These are phyloP conservation scores for Candida jianshihensis DNA, from an alignment of 805 yeast species.

Conservation along the genomic window DNA sequence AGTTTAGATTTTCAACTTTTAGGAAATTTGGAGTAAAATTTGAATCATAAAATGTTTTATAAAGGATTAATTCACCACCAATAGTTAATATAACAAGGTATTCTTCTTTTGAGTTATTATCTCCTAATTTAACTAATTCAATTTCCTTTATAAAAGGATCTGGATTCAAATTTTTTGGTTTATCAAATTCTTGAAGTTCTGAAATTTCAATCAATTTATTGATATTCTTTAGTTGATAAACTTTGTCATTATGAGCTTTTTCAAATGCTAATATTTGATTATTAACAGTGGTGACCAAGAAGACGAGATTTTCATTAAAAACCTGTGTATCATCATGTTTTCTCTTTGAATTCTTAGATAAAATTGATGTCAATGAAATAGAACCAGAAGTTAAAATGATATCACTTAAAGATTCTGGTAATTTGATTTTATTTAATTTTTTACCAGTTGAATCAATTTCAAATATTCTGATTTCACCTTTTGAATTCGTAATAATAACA, in stretches of 20 bases:
- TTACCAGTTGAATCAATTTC: constrained; percentile 33
- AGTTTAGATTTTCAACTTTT: constrained; percentile 32
- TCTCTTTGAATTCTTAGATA: constrained; percentile 28
- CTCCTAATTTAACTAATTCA: constrained; percentile 59
- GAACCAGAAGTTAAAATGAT: constrained; percentile 66
- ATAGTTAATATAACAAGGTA: constrained; percentile 65
- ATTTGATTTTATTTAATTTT: constrained; percentile 27
- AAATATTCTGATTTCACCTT: constrained; percentile 63
- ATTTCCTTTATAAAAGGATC: constrained; percentile 73
- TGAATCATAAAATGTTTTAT: constrained; percentile 46
- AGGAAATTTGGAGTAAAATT: constrained; percentile 35
- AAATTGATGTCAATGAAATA: constrained; percentile 43
- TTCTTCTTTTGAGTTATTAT: constrained; percentile 44
- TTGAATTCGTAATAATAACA: constrained; percentile 54
- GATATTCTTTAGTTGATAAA: constrained; percentile 31
- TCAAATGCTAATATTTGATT: constrained; percentile 63
- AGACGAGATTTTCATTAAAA: constrained; percentile 31
- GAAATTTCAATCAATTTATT: constrained; percentile 33
- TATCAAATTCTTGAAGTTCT: constrained; percentile 26
- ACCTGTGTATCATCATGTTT: constrained; percentile 20
- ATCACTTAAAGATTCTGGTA: constrained; percentile 31
- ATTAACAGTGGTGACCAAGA: constrained; percentile 69
- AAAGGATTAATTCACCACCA: constrained; percentile 73
- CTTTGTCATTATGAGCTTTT: constrained; percentile 37
- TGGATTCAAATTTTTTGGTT: constrained; percentile 39